Evolutionary conservation across 371 early-diverging fungal species (phyloP), one percentile per base, ranked within the genome.

Genomic region (Syncephalastrum racemosum): DNA sequence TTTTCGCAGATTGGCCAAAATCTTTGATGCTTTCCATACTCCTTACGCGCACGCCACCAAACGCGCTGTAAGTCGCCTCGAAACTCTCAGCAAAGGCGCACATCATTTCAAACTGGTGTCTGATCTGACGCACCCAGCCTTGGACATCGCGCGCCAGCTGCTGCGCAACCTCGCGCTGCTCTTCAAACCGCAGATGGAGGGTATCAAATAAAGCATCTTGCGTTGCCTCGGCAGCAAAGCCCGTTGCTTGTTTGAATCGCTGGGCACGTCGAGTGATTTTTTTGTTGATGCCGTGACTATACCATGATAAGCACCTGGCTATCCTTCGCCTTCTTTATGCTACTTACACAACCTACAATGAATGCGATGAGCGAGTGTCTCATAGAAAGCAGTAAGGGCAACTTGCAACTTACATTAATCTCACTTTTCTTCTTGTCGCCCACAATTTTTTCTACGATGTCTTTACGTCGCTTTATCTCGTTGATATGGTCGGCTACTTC

Each of bases 371-470:
- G 27, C 23, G 10, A 4, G 25, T 47, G 4, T 14, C 18, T 25
- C 22, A 24, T 39, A 8, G 2, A 56, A 46, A 4, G 23, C 40
- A 10, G 19, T 7, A 4, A 18, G 0, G 14, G 12, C 14, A n/a
- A 3, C 10, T 4, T 24, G n/a, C 31, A 25, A 50, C 66, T 56
- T 73, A 86, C 85, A 79, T 82, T 81, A 3, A 85, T 80, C 46
- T 89, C 89, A 4, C 68, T 69, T 49, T 75, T 76, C 54, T 83
- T 81, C 65, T 88, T 89, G 25, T 83, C 84, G 6, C 87, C 86
- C 4, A 91, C 90, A 63, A 91, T 89, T 63, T 86, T 87, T 25
- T 94, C 92, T 0, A 92, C 91, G 50, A 90, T 85, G 67, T 94
- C 94, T 68, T 91, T 92, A 44, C 92, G 77, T 53, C 86, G 79